A percentile compares a stretch with the other conserved stretches of the same genome.
These are phyloP conservation scores for Anthoceros angustus DNA, from an alignment of 225 moss, liverwort and hornwort genomes.

Conservation along the genomic window DNA sequence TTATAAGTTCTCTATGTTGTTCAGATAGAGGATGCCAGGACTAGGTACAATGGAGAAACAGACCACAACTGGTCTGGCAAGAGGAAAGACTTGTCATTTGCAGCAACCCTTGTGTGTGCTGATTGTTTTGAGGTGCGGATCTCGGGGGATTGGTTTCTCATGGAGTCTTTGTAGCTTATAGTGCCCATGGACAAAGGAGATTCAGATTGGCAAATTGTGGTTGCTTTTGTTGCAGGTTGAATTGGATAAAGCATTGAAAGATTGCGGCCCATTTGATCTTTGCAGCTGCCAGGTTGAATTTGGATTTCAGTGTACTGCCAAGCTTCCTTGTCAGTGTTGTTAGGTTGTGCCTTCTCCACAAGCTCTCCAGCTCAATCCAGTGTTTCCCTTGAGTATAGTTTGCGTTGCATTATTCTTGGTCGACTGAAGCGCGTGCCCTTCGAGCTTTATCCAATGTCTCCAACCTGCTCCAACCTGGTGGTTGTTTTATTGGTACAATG, in stretches of 20 bases:
- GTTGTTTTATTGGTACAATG: conserved; percentile 91
- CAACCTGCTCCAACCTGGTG: conserved; percentile 60
- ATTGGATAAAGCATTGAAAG: conserved; percentile 61
- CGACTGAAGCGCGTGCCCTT: conserved; percentile 83
- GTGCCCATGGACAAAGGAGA: not conserved
- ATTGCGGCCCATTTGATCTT: conserved; percentile 62
- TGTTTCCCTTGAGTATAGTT: conserved; percentile 76
- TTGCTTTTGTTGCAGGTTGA: conserved; percentile 25
- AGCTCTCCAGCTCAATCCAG: conserved; percentile 7
- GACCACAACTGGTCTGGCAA: conserved; percentile 56
- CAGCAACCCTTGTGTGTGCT: conserved; percentile 79
- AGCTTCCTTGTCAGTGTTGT: not conserved
- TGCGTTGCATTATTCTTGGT: conserved; percentile 96
- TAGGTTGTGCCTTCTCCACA: not conserved
- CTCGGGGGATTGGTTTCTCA: not conserved
- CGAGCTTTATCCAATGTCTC: conserved; percentile 85
- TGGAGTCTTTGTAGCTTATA: not conserved
- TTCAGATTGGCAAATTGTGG: not conserved
- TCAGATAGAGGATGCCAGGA: conserved; percentile 82
- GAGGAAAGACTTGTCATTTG: conserved; percentile 78
- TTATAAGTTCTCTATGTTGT: not conserved
- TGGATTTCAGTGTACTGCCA: not conserved
- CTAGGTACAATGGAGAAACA: conserved; percentile 88
- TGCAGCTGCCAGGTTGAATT: conserved; percentile 63
- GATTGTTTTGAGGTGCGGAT: conserved; percentile 73